Base-by-base conservation (phyloP, 257 asterid genomes). In the Cordia subcordata region DNA sequence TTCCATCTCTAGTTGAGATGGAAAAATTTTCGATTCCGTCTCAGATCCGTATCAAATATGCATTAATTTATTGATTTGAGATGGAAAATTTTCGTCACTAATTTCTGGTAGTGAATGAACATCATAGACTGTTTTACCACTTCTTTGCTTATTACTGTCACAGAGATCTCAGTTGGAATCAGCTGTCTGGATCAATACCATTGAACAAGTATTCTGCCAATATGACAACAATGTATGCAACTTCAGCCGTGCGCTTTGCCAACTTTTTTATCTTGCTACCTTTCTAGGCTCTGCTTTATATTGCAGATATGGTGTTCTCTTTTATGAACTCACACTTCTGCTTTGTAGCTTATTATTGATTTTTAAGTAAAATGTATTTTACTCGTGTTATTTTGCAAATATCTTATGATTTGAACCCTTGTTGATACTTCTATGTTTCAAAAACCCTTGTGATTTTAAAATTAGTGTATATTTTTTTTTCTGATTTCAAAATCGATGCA, bases 141-240 rank as follows among this genome's bases (percentile, higher is more conserved):
- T 64, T 58, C 20, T 8, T 51, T 33, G 53, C 44, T 46, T 60
- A 56, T 33, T 61, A 47, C 49, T 62, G 32, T 35, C 59, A 59
- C 66, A 79, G 81, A 62, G 81, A 79, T 77, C 79, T 79, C 61
- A 72, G 85, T 67, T 22, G 66, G 77, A 79, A 79, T 75, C 65
- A 50, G 63, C 79, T 79, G 32, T 68, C 73, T 58, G 76, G 79
- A 37, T 47, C 77, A 49, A 59, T 79, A 32, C 75, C 81, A 39
- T 57, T 21, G 58, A 61, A 64, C 58, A 53, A 65, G 63, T 69
- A 75, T 37, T 75, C 81, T 20, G 27, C 40, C 68, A 72, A 50
- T 52, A 66, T 79, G 74, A 79, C 72, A 19, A 79, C 81, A 56
- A 58, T 79, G 84, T 79, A 68, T 49, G 79, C 22, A n/a, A 53